phyloP scores from a whole-genome alignment of 1,139 yeast species.

The Blastobotrys petasosporus region DNA sequence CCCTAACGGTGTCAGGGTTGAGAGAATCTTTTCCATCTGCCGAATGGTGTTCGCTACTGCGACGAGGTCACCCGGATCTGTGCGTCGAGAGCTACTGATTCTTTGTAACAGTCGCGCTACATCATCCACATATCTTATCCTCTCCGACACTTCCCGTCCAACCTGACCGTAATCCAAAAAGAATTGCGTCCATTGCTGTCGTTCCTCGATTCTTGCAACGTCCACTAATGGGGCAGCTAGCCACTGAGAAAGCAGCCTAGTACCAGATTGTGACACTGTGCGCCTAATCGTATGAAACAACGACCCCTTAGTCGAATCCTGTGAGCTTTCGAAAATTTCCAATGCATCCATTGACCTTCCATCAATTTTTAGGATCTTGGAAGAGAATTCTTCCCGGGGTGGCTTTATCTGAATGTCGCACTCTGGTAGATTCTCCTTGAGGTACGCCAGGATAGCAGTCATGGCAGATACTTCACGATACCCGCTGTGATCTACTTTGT shows the following conservation, averaged over 20 bases:
- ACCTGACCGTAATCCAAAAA: constrained; percentile 43
- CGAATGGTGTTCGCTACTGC: constrained; percentile 40
- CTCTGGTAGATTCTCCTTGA: constrained; percentile 53
- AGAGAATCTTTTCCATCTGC: constrained; percentile 23
- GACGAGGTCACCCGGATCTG: constrained; percentile 42
- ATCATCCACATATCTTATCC: constrained; percentile 41
- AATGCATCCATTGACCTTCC: constrained; percentile 75
- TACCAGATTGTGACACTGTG: constrained; percentile 77
- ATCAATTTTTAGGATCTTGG: constrained; percentile 67
- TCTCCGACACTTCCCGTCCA: constrained; percentile 31
- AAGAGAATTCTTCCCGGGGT: constrained; percentile 47
- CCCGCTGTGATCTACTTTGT: constrained; percentile 10
- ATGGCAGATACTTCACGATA: constrained; percentile 45
- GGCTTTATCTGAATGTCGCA: constrained; percentile 44
- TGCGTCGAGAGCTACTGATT: constrained; percentile 38
- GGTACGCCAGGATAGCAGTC: constrained; percentile 49
- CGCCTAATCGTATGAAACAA: constrained; percentile 59
- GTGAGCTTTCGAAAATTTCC: constrained; percentile 59
- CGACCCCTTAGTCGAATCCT: constrained; percentile 61
- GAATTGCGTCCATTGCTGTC: constrained; percentile 59
- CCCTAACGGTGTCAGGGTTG: constrained; percentile 2
- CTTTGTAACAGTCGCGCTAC: constrained; percentile 51
- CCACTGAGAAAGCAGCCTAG: constrained; percentile 75
- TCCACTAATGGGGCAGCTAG: constrained; percentile 71
- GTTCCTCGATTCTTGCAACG: constrained; percentile 44